A percentile compares a stretch with the other conserved stretches of the same genome.
Evolutionary conservation across 164 flowering plant genomes (phyloP).

Genomic region (Liquidambar formosana): DNA sequence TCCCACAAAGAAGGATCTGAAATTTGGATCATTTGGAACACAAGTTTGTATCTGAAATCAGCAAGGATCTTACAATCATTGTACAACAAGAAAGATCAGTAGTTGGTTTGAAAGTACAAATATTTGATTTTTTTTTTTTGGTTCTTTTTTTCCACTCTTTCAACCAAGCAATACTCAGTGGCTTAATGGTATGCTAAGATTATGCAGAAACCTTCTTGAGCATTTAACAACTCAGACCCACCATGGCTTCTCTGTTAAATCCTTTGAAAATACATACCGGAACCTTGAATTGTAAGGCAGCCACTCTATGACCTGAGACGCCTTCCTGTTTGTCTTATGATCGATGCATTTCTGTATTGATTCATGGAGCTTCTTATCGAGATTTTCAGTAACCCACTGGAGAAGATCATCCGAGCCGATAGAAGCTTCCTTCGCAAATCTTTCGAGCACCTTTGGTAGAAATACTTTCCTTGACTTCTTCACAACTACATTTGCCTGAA

Average conservation of each 20-base stretch:
- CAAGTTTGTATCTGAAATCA: not conserved
- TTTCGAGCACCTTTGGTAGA: constrained; percentile 70
- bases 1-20: too few species aligned
- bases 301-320: constrained; percentile 73
- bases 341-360: constrained; percentile 59
- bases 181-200: not conserved
- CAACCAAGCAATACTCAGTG: not conserved
- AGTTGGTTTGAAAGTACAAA: not conserved
- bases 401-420: constrained; percentile 56
- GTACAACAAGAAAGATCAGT: not conserved
- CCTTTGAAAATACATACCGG: constrained; percentile 59
- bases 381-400: constrained; percentile 60
- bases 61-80: not conserved
- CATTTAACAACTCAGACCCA: constrained; percentile 30
- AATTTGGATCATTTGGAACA: too few species aligned
- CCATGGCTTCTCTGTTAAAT: constrained; percentile 67
- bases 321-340: constrained; percentile 38
- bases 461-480: constrained; percentile 73
- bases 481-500: constrained; percentile 67
- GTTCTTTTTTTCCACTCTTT: not conserved
- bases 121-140: not conserved
- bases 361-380: constrained; percentile 67
- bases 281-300: constrained; percentile 71
- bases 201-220: not conserved
- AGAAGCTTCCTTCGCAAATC: constrained; percentile 63